phyloP scores from a whole-genome alignment of 352 stramenopile genomes.

The Pythium rishiriense region DNA sequence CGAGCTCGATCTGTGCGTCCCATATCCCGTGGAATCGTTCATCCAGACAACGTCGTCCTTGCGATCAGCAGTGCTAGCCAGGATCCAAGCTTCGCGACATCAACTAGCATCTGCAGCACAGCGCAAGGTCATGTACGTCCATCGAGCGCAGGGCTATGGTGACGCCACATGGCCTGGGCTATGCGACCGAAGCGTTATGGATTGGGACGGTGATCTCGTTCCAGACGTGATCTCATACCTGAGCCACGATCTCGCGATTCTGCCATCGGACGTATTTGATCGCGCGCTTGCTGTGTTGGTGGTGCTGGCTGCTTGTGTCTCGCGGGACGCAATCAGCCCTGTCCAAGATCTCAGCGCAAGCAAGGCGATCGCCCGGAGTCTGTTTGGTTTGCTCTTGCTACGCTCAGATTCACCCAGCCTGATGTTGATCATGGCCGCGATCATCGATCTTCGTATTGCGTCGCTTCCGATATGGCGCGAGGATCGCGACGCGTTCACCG shows the following conservation, averaged over 20 bases:
- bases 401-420: slow-evolving; percentile 33
- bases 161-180: neutral
- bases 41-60: neutral
- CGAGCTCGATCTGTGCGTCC: slow-evolving; percentile 28
- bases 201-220: neutral
- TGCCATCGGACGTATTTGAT: slow-evolving; percentile 8
- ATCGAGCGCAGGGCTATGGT: neutral
- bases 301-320: neutral
- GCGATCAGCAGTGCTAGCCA: neutral
- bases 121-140: neutral
- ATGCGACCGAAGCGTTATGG: neutral
- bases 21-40: neutral
- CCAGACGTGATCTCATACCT: neutral
- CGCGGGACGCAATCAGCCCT: neutral
- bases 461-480: slow-evolving; percentile 26
- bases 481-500: slow-evolving; percentile 22
- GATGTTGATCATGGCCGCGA: slow-evolving; percentile 26
- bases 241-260: neutral
- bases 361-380: slow-evolving; percentile 1
- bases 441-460: slow-evolving; percentile 26
- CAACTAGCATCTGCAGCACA: slow-evolving; percentile 1
- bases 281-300: slow-evolving; percentile 1
- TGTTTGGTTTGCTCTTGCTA: slow-evolving; percentile 34
- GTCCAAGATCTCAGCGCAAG: neutral
- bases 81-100: slow-evolving; percentile 5